Evolutionary conservation across 768 basidiomycete genomes (phyloP).

Genomic region (Cystofilobasidium bisporidii): DNA sequence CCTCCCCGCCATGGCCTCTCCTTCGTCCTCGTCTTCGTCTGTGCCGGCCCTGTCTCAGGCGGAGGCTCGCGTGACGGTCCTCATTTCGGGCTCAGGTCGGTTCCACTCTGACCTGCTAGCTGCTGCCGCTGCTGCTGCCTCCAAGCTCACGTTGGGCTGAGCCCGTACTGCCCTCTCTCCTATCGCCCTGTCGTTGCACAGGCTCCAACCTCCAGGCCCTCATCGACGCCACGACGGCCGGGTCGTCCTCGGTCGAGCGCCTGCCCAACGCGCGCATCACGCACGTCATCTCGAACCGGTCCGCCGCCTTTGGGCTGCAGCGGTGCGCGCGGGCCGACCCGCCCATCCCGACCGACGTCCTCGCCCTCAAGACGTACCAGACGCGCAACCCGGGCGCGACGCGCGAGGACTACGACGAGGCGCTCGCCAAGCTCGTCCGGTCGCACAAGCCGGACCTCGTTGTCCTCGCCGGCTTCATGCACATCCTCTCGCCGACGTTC

Average conservation of each 20-base stretch:
- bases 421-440: conserved; percentile 62
- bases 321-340: conserved; percentile 59
- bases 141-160: too few relatives aligned
- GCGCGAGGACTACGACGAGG: conserved; percentile 72
- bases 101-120: background rate
- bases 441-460: conserved; percentile 65
- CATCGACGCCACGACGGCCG: conserved; percentile 66
- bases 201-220: conserved; percentile 95
- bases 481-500: conserved; percentile 76
- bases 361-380: conserved; percentile 74
- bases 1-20: too few relatives aligned
- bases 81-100: conserved; percentile 60
- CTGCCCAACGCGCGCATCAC: conserved; percentile 62
- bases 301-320: conserved; percentile 75
- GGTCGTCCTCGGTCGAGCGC: conserved; percentile 37
- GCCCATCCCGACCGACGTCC: conserved; percentile 65
- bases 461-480: conserved; percentile 99
- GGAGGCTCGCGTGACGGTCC: conserved; percentile 45
- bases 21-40: too few relatives aligned
- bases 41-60: too few relatives aligned
- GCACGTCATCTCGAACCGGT: conserved; percentile 83
- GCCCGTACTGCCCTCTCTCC: conserved; percentile 1
- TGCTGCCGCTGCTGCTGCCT: conserved; percentile 8
- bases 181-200: conserved; percentile 42
- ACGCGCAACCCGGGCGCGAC: conserved; percentile 58